phyloP scores from a whole-genome alignment of 1,139 yeast species.

The Nakaseomyces bracarensis region DNA sequence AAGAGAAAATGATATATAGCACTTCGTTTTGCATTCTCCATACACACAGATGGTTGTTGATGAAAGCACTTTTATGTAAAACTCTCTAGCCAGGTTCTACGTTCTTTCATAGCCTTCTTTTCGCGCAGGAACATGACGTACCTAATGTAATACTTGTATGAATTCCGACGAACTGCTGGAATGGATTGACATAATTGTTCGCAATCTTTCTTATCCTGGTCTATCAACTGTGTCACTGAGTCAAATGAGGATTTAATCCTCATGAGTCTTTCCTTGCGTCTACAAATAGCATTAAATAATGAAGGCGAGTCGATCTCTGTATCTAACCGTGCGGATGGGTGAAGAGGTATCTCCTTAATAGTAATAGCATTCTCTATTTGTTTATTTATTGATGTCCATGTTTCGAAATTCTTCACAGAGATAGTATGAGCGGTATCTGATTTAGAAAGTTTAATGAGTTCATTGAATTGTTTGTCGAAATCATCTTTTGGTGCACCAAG shows the following conservation, averaged over 20 bases:
- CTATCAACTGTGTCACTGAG: neutral
- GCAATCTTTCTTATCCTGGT: neutral
- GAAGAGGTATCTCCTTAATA: neutral
- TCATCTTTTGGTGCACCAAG: neutral
- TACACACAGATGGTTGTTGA: too few species aligned
- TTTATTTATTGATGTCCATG: neutral
- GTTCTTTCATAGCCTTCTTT: neutral
- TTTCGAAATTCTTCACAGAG: neutral
- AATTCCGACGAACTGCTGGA: neutral
- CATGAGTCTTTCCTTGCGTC: neutral
- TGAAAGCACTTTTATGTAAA: neutral
- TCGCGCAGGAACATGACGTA: slow-evolving; percentile 3
- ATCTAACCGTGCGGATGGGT: neutral
- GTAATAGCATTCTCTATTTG: neutral
- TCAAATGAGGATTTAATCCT: neutral
- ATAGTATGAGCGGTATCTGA: neutral
- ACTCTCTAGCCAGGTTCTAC: neutral
- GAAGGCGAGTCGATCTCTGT: neutral
- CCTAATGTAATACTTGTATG: neutral
- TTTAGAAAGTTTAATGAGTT: neutral
- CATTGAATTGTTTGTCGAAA: neutral
- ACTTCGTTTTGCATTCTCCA: too few species aligned
- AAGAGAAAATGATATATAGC: too few species aligned
- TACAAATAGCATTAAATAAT: neutral
- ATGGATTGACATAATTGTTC: neutral